Base-by-base conservation (phyloP, 2,329 filamentous ascomycete species). In the Cytospora chrysosperma region DNA sequence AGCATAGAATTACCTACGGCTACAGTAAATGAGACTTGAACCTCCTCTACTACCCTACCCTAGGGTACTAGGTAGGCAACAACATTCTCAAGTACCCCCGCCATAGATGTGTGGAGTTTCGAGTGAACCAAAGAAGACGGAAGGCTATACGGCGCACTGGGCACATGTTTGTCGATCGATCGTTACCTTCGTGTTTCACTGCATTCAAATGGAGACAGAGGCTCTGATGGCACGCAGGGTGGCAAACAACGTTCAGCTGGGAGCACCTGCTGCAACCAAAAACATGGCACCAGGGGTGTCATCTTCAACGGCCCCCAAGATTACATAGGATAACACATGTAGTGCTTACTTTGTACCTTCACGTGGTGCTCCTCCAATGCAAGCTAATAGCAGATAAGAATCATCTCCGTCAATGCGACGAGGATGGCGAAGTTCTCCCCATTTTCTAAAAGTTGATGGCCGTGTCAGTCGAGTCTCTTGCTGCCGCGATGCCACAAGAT, bases 401-500 rank as follows among this genome's bases (percentile, higher is more conserved):
- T 9, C 43, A 47, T 10, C 19, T 21, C n/a, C n/a, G 21, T 24
- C 19, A n/a, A 47, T 21, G n/a, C 21, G 7, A 24, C 7, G n/a
- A 47, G 10, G 12, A 24, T 21, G n/a, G 13, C 43, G n/a, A 47
- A 24, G n/a, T 4, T 47, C 21, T 37, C 43, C 56, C 50, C 56
- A 17, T 32, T 40, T 9, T 32, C 58, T 10, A n/a, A n/a, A 17
- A n/a, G n/a, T n/a, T n/a, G n/a, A n/a, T 24, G 21, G 24, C 50
- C 19, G 24, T 24, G 24, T 10, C 40, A 49, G 26, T 27, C 40
- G n/a, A 28, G 27, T 49, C 37, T 9, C 24, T 19, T 28, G 47
- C 27, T 55, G 50, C 58, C 51, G 58, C 58, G 27, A 61, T 61
- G 58, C 37, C 58, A 51, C 58, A 27, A n/a, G 51, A 50, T 43